These are phyloP conservation scores for Cyberlindnera xishuangbannaensis DNA, from an alignment of 805 yeast genomes.

Conservation along the genomic window DNA sequence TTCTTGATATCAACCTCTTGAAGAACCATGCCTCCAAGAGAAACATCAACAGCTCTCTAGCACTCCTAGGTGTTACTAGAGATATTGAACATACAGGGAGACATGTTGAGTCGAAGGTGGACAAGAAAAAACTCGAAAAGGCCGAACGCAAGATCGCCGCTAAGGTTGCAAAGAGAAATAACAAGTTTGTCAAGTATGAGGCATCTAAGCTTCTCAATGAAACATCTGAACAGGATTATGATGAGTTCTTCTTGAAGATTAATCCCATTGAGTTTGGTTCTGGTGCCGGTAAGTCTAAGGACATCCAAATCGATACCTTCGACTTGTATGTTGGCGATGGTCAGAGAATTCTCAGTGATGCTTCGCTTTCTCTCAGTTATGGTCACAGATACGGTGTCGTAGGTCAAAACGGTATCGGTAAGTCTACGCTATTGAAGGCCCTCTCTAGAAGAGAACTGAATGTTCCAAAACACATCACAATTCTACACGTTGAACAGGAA, in stretches of 20 bases:
- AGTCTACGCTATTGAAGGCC: slow-evolving; percentile 88
- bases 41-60: slow-evolving; percentile 70
- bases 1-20: slow-evolving; percentile 71
- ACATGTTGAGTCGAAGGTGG: slow-evolving; percentile 89
- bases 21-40: slow-evolving; percentile 56
- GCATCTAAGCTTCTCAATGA: slow-evolving; percentile 84
- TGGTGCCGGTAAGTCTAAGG: slow-evolving; percentile 95
- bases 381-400: slow-evolving; percentile 97
- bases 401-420: slow-evolving; percentile 99
- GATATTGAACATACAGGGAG: slow-evolving; percentile 92
- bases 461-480: slow-evolving; percentile 92
- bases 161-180: slow-evolving; percentile 84
- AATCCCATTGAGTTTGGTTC: slow-evolving; percentile 90
- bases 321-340: slow-evolving; percentile 97
- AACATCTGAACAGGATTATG: slow-evolving; percentile 69
- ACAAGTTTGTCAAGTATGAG: slow-evolving; percentile 81
- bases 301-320: slow-evolving; percentile 86
- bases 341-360: slow-evolving; percentile 82
- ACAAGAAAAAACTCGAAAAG: slow-evolving; percentile 91
- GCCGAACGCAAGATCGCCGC: slow-evolving; percentile 97
- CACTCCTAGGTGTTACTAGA: slow-evolving; percentile 67
- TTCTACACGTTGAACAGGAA: slow-evolving; percentile 97
- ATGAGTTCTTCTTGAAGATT: slow-evolving; percentile 89
- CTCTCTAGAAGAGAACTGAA: slow-evolving; percentile 89
- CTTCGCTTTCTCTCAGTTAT: slow-evolving; percentile 78